Conservation (phyloP, 148 eudicot species). For the Amaranthus palmeri region DNA sequence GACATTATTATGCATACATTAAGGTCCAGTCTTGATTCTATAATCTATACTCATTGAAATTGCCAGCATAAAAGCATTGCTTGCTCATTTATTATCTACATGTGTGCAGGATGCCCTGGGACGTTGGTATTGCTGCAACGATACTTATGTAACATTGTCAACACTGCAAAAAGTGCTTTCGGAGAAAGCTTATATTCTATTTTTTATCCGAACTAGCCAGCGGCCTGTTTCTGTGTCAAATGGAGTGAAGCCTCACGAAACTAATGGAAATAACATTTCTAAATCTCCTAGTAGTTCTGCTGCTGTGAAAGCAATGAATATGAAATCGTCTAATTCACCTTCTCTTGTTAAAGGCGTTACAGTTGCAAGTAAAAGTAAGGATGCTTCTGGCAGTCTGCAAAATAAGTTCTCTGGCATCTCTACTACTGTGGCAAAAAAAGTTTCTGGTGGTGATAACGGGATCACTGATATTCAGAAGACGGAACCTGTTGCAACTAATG, state of each 20-base stretch:
- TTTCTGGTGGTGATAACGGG: conserved; percentile 30
- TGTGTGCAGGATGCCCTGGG: conserved; percentile 68
- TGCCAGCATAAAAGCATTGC: conserved; percentile 10
- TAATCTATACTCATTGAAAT: not conserved
- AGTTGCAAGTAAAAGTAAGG: conserved; percentile 33
- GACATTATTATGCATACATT: conserved; percentile 94
- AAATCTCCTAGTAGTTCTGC: conserved; percentile 23
- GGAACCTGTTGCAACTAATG: conserved; percentile 40
- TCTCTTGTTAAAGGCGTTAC: conserved; percentile 29
- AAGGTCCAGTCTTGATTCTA: conserved; percentile 49
- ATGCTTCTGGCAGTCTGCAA: conserved; percentile 34
- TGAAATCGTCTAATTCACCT: conserved; percentile 26
- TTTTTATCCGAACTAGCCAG: conserved; percentile 78
- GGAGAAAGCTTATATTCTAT: conserved; percentile 92
- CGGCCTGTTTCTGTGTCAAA: conserved; percentile 46
- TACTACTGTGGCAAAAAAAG: conserved; percentile 31
- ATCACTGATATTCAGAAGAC: conserved; percentile 35
- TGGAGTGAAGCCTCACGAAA: conserved; percentile 47
- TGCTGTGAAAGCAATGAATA: conserved; percentile 26
- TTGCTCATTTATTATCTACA: conserved; percentile 16
- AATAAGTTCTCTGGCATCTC: conserved; percentile 35
- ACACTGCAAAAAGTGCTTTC: conserved; percentile 74
- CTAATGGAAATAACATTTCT: conserved; percentile 37
- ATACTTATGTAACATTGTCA: conserved; percentile 65
- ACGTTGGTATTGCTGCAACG: conserved; percentile 98